Evolutionary conservation across 106 monocot genomes (phyloP).

Genomic region (Allium sativum): DNA sequence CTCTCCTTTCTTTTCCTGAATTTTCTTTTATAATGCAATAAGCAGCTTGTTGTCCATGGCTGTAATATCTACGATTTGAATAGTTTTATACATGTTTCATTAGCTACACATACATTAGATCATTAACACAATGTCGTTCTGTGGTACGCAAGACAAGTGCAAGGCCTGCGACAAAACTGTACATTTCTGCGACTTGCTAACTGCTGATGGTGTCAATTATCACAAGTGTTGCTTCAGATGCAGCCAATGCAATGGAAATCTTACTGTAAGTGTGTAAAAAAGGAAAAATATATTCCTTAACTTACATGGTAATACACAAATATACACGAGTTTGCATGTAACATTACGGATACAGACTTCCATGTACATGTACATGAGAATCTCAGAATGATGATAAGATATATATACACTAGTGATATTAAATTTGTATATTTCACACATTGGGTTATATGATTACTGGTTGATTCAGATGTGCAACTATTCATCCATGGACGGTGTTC

Average conservation of each 20-base stretch:
- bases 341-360: not conserved
- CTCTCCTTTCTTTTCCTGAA: not conserved
- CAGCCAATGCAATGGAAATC: slow-evolving; percentile 52
- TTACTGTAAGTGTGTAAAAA: slow-evolving; percentile 17
- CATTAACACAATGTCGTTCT: slow-evolving; percentile 35
- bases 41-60: not conserved
- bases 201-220: slow-evolving; percentile 38
- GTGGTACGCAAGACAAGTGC: slow-evolving; percentile 55
- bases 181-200: slow-evolving; percentile 39
- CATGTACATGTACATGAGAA: not conserved
- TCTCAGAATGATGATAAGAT: not conserved
- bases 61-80: slow-evolving; percentile 2
- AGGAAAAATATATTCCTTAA: not conserved
- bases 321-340: not conserved
- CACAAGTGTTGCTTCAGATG: slow-evolving; percentile 68
- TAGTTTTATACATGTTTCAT: not conserved
- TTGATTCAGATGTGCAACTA: slow-evolving; percentile 53
- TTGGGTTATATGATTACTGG: not conserved
- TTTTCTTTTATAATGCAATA: not conserved
- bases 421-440: not conserved
- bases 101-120: not conserved
- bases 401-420: not conserved
- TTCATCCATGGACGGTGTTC: slow-evolving; percentile 79
- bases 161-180: slow-evolving; percentile 52
- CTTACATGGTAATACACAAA: not conserved